Evolutionary conservation across 2,329 filamentous ascomycete species (phyloP).

Genomic region (Gnomoniopsis sp.): DNA sequence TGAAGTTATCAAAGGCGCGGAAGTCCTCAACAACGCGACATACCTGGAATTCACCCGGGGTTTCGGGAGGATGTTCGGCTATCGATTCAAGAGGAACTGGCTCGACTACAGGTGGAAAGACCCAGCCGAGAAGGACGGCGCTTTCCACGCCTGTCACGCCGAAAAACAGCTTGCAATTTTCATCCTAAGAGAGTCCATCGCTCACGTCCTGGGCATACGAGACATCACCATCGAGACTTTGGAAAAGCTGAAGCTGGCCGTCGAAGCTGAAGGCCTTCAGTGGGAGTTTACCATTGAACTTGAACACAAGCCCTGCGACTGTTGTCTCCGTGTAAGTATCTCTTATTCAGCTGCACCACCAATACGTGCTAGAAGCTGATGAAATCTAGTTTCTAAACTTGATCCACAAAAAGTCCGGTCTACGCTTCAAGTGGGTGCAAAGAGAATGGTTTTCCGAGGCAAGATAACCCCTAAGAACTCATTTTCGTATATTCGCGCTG

Average conservation of each 20-base stretch:
- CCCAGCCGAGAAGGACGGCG: not conserved
- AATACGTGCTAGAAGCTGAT: not conserved
- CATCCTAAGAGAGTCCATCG: not conserved
- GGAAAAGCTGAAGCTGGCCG: not conserved
- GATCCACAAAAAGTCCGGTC: not conserved
- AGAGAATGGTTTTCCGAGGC: not conserved
- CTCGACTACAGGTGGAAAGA: not conserved
- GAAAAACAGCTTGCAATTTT: constrained; percentile 2
- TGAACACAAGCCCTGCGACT: not conserved
- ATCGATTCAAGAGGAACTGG: not conserved
- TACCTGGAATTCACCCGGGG: not conserved
- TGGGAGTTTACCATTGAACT: not conserved
- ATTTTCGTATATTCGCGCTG: too few species aligned
- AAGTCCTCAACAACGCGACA: not conserved
- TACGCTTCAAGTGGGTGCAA: not conserved
- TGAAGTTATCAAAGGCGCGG: not conserved
- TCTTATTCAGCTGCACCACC: not conserved
- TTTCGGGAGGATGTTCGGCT: not conserved
- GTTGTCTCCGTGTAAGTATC: not conserved
- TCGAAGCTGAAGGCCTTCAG: not conserved
- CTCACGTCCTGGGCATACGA: not conserved
- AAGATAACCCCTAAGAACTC: too few species aligned
- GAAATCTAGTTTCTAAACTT: not conserved
- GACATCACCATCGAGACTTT: not conserved
- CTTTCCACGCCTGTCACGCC: not conserved